Evolutionary conservation across 2,329 filamentous ascomycete species (phyloP), one percentile per base, ranked within the genome.

Genomic region (Colletotrichum karsti): DNA sequence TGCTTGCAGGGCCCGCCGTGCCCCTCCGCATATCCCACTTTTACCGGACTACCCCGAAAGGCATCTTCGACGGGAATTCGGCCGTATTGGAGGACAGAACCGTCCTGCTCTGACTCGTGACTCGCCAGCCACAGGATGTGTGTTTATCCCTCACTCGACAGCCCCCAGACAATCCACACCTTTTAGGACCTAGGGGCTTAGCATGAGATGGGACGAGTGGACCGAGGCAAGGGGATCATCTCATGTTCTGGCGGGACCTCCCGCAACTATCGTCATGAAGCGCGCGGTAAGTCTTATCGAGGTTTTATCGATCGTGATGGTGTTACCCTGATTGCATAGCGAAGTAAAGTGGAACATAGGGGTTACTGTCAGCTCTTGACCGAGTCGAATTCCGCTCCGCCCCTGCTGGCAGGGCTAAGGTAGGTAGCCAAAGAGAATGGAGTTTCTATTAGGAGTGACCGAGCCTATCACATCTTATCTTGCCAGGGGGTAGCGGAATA

Each of bases 281-380:
- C 63, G 63, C 58, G 63, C 58, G 63, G 63, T 56, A 63, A 44
- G 33, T 51, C 28, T 56, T n/a, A n/a, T n/a, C n/a, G n/a, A n/a
- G n/a, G n/a, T n/a, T n/a, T n/a, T 44, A 28, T 35, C 18, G 18
- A 35, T 41, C 13, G 10, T 5, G 33, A 26, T 35, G 22, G 3
- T 35, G 13, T 13, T 10, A 20, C 22, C 13, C 26, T 15, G 18
- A 9, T 0, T 46, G 41, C 63, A 22, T 35, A 24, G 35, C 1
- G 10, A 3, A 2, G 5, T 5, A 51, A 20, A 35, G 37, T 41
- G 18, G 26, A 13, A 48, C 20, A 22, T 42, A n/a, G 7, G 41
- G 30, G 13, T n/a, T 24, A 50, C 24, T 10, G 42, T n/a, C 18
- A 22, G 42, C 20, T 46, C 12, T 13, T 46, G 24, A 22, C 24